phyloP scores from a whole-genome alignment of 1,284 basidiomycete genomes.

The Agroathelia rolfsii region DNA sequence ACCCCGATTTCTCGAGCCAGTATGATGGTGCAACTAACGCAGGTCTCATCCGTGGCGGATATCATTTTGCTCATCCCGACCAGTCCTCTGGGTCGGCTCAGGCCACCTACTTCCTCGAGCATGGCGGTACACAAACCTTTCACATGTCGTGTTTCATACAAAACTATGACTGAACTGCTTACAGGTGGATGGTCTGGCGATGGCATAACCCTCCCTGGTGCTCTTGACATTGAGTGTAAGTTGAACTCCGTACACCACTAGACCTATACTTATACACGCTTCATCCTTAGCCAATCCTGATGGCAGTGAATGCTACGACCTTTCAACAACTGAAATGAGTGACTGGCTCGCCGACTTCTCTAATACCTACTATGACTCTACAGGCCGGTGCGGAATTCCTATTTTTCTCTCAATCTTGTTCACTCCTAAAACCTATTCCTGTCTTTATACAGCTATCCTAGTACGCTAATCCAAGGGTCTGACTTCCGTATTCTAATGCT shows the following conservation, averaged over 20 bases:
- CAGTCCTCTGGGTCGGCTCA: slow-evolving; percentile 33
- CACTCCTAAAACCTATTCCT: slow-evolving; percentile 10
- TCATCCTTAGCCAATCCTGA: slow-evolving; percentile 32
- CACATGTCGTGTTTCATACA: slow-evolving; percentile 3
- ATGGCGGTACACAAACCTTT: slow-evolving; percentile 36
- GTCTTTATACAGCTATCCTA: slow-evolving; percentile 23
- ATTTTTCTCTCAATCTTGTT: neutral
- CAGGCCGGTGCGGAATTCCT: slow-evolving; percentile 29
- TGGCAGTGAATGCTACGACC: slow-evolving; percentile 46
- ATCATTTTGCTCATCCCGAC: slow-evolving; percentile 43
- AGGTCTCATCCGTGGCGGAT: slow-evolving; percentile 39
- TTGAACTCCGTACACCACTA: slow-evolving; percentile 1
- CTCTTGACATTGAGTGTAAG: slow-evolving; percentile 55
- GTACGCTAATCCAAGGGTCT: slow-evolving; percentile 13
- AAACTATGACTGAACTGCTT: slow-evolving; percentile 1
- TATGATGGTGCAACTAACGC: slow-evolving; percentile 37
- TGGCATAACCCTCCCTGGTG: slow-evolving; percentile 54
- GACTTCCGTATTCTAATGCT: slow-evolving; percentile 1
- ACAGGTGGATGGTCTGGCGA: slow-evolving; percentile 47
- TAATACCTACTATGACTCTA: slow-evolving; percentile 44
- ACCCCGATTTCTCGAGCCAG: slow-evolving; percentile 29
- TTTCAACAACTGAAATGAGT: slow-evolving; percentile 45
- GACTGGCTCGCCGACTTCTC: slow-evolving; percentile 56
- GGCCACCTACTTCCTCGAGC: slow-evolving; percentile 42
- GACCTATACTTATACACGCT: slow-evolving; percentile 1